These are phyloP conservation scores for Hortiboletus rubellus DNA, from an alignment of 1,284 basidiomycete genomes.

Conservation along the genomic window DNA sequence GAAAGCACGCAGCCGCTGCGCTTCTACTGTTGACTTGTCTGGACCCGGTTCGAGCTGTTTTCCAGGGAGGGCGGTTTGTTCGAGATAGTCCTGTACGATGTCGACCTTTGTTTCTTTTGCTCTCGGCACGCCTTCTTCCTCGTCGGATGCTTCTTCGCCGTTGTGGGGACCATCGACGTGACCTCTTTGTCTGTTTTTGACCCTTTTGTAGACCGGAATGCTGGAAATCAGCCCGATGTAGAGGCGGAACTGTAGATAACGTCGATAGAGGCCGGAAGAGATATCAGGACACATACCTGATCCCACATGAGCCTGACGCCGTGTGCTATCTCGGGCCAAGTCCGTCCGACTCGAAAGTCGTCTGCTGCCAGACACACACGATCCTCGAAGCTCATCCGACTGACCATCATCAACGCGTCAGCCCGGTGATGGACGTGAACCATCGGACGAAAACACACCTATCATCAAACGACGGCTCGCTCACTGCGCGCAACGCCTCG, in stretches of 20 bases:
- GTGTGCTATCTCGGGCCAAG: slow-evolving; percentile 39
- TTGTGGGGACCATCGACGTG: slow-evolving; percentile 26
- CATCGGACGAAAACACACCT: slow-evolving; percentile 26
- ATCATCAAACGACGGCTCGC: slow-evolving; percentile 33
- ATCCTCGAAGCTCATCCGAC: slow-evolving; percentile 36
- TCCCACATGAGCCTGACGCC: slow-evolving; percentile 48
- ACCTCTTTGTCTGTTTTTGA: slow-evolving; percentile 17
- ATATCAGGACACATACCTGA: slow-evolving; percentile 34
- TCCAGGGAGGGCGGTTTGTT: slow-evolving; percentile 33
- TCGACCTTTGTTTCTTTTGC: slow-evolving; percentile 18
- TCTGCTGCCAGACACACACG: slow-evolving; percentile 43
- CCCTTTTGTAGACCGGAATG: slow-evolving; percentile 27
- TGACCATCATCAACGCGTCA: slow-evolving; percentile 17
- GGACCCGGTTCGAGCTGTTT: slow-evolving; percentile 30
- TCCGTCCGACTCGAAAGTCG: slow-evolving; percentile 46
- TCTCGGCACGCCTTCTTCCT: slow-evolving; percentile 27
- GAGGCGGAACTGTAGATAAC: slow-evolving; percentile 25
- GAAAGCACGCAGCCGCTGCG: slow-evolving; percentile 39
- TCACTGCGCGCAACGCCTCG: slow-evolving; percentile 36
- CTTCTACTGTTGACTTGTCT: slow-evolving; percentile 14
- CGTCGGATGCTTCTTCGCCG: slow-evolving; percentile 25
- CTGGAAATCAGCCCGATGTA: slow-evolving; percentile 30
- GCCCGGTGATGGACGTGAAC: background rate
- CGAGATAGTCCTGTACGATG: slow-evolving; percentile 35
- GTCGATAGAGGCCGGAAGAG: background rate